Percentiles rank a stretch among this genome's conserved stretches.
Conservation (phyloP, 805 yeast species). For the Nakazawaea wickerhamii region DNA sequence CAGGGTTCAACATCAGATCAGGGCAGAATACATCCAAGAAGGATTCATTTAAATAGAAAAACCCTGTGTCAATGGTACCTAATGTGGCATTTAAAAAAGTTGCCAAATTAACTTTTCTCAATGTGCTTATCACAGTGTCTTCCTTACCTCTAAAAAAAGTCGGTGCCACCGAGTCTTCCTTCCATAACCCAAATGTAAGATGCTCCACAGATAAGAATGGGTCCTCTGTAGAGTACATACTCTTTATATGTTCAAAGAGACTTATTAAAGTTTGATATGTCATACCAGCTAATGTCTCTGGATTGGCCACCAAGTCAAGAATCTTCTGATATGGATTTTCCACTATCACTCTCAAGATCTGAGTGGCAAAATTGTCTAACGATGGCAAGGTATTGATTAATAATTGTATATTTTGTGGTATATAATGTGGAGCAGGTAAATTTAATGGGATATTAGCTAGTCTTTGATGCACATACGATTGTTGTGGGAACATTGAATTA, state of each 20-base stretch:
- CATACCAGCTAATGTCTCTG: conserved; percentile 60
- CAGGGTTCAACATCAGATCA: conserved; percentile 48
- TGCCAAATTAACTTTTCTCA: conserved; percentile 82
- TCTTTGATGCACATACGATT: conserved; percentile 36
- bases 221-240: conserved; percentile 61
- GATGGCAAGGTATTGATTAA: conserved; percentile 67
- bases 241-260: conserved; percentile 71
- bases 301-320: conserved; percentile 60
- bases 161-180: conserved; percentile 55
- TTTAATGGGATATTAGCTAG: conserved; percentile 57
- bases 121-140: conserved; percentile 54
- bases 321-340: conserved; percentile 73
- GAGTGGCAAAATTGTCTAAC: conserved; percentile 77
- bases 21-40: conserved; percentile 89
- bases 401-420: conserved; percentile 59
- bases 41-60: conserved; percentile 76
- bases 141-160: conserved; percentile 53
- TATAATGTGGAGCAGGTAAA: conserved; percentile 47
- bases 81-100: conserved; percentile 84
- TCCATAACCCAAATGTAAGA: conserved; percentile 68
- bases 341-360: conserved; percentile 66
- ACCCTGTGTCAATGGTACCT: conserved; percentile 82
- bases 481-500: conserved; percentile 16
- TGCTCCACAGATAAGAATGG: conserved; percentile 69
- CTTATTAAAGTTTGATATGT: conserved; percentile 64